These are phyloP conservation scores for Chytriomyces sp. DNA, from an alignment of 192 early-diverging fungal species.

Conservation along the genomic window DNA sequence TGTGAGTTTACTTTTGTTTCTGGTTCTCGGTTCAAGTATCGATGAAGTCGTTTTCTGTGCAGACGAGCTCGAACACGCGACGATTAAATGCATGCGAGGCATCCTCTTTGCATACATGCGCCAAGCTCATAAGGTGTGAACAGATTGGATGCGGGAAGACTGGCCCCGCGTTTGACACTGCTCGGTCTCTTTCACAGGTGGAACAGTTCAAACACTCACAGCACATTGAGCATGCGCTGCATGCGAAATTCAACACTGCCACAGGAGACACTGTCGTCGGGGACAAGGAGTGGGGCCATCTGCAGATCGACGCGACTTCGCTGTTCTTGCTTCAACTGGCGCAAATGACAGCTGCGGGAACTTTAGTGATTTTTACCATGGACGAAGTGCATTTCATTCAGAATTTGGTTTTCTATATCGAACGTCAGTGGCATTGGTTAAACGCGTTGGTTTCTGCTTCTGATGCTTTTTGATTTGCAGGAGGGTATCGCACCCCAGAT, in stretches of 20 bases:
- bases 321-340: slow-evolving; percentile 79
- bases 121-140: slow-evolving; percentile 66
- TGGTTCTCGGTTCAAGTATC: not conserved
- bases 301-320: slow-evolving; percentile 88
- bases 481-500: slow-evolving; percentile 78
- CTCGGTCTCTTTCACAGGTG: slow-evolving; percentile 72
- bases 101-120: slow-evolving; percentile 82
- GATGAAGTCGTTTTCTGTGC: not conserved
- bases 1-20: slow-evolving; percentile 59
- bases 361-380: slow-evolving; percentile 76
- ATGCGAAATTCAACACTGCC: slow-evolving; percentile 86
- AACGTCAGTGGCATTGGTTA: slow-evolving; percentile 50
- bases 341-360: slow-evolving; percentile 81
- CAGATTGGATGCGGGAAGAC: not conserved
- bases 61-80: slow-evolving; percentile 86
- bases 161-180: too few species aligned
- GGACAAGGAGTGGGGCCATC: slow-evolving; percentile 84
- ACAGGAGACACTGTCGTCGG: slow-evolving; percentile 85
- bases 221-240: slow-evolving; percentile 72
- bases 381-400: slow-evolving; percentile 88
- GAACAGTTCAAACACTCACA: slow-evolving; percentile 86
- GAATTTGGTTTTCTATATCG: slow-evolving; percentile 89
- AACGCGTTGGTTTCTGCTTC: slow-evolving; percentile 18
- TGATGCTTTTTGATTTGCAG: slow-evolving; percentile 25
- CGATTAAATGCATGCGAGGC: slow-evolving; percentile 86